Percentiles rank a stretch among this genome's conserved stretches.
Conservation (phyloP, 495 filamentous ascomycete species). For the Penicillium riverlandense region DNA sequence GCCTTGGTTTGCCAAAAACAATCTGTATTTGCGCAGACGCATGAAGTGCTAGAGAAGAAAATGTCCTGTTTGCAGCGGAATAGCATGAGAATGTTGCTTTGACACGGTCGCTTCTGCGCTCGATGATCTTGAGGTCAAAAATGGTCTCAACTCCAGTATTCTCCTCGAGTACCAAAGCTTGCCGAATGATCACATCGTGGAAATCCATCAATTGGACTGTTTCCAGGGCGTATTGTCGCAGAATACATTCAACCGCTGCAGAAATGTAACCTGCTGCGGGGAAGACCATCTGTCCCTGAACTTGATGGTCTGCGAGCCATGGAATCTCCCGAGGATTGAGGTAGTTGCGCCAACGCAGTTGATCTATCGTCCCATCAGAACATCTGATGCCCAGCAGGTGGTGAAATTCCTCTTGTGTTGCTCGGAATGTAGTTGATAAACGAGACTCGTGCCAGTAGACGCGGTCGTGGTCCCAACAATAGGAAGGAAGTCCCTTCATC, state of each 20-base stretch:
- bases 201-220: conserved; percentile 24
- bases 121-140: conserved; percentile 21
- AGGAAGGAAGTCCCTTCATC: conserved; percentile 37
- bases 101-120: neutral
- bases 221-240: conserved; percentile 7
- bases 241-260: conserved; percentile 47
- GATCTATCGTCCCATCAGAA: conserved; percentile 9
- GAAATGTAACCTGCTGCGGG: conserved; percentile 54
- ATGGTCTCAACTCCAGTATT: conserved; percentile 36
- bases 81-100: conserved; percentile 13
- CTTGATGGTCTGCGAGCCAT: conserved; percentile 34
- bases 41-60: conserved; percentile 11
- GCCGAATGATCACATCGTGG: conserved; percentile 29
- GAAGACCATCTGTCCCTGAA: conserved; percentile 42
- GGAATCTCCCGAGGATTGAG: conserved; percentile 25
- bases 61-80: conserved; percentile 12
- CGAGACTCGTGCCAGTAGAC: conserved; percentile 46
- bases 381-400: conserved; percentile 22
- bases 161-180: conserved; percentile 46
- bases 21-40: conserved; percentile 12
- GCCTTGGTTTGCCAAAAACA: conserved; percentile 2
- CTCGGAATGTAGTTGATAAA: conserved; percentile 12
- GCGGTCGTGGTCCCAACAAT: conserved; percentile 44
- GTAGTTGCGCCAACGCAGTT: conserved; percentile 30
- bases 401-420: conserved; percentile 10